phyloP scores from a whole-genome alignment of 202 grass and related monocot genomes.

The Musa balbisiana region DNA sequence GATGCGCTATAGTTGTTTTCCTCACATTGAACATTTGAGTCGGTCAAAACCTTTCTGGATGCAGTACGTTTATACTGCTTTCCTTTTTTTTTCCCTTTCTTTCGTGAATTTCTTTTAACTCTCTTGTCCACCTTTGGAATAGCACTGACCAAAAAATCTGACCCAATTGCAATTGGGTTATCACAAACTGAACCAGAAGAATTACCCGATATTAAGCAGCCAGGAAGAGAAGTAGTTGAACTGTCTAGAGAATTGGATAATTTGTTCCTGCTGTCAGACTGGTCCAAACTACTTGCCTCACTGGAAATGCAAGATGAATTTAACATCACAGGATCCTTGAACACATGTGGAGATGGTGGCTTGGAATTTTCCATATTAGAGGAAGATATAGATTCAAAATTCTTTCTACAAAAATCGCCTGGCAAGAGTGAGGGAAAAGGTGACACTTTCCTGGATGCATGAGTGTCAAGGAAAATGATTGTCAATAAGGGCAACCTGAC shows the following conservation, averaged over 20 bases:
- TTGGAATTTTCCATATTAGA: conserved; percentile 24
- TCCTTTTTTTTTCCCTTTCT: conserved; percentile 61
- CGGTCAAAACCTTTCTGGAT: conserved; percentile 28
- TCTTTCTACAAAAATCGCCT: conserved; percentile 24
- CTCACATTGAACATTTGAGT: conserved; percentile 31
- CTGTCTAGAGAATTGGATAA: conserved; percentile 17
- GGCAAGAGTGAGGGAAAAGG: conserved; percentile 21
- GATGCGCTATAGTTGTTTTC: conserved; percentile 20
- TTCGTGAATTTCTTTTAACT: conserved; percentile 46
- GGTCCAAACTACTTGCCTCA: conserved; percentile 4
- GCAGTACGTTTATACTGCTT: conserved; percentile 34
- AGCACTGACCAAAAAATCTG: conserved; percentile 43
- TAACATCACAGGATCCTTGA: conserved; percentile 26
- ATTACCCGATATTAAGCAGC: conserved; percentile 28
- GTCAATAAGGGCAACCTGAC: conserved; percentile 31
- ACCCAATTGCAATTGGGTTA: conserved; percentile 22
- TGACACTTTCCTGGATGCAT: conserved; percentile 25
- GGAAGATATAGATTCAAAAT: conserved; percentile 19
- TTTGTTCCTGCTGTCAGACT: conserved; percentile 28
- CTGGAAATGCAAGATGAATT: conserved; percentile 18
- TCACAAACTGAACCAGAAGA: conserved; percentile 26
- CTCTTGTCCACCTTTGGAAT: conserved; percentile 40
- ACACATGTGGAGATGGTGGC: conserved; percentile 20
- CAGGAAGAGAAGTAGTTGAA: conserved; percentile 26
- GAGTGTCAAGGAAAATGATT: conserved; percentile 3